phyloP scores from a whole-genome alignment of 495 filamentous ascomycete genomes.

The Penicillium salamii region DNA sequence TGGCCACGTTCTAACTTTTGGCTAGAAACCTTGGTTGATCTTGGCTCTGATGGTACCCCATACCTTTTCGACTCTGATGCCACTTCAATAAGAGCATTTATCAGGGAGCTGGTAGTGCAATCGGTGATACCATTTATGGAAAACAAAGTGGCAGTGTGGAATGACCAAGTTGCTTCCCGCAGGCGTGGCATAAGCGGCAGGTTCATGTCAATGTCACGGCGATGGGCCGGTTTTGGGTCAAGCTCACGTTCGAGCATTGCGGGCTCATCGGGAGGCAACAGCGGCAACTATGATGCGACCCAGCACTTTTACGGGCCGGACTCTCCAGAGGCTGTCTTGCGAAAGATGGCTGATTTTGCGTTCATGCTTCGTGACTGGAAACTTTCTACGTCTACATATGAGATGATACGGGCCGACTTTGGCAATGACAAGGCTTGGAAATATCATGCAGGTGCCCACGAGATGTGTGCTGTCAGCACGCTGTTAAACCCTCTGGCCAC shows the following conservation, averaged over 20 bases:
- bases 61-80: constrained; percentile 92
- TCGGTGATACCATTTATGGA: constrained; percentile 95
- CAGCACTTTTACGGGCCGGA: constrained; percentile 82
- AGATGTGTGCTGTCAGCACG: constrained; percentile 84
- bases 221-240: constrained; percentile 77
- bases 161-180: constrained; percentile 92
- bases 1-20: constrained; percentile 16
- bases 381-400: constrained; percentile 85
- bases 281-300: constrained; percentile 72
- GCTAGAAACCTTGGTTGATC: constrained; percentile 51
- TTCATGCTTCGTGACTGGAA: constrained; percentile 97
- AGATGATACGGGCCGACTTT: constrained; percentile 82
- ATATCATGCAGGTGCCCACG: constrained; percentile 87
- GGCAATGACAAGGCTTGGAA: constrained; percentile 95
- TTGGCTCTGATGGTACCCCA: constrained; percentile 62
- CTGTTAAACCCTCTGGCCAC: constrained; percentile 70
- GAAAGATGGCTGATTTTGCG: constrained; percentile 89
- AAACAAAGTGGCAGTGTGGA: constrained; percentile 83
- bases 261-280: constrained; percentile 37
- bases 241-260: constrained; percentile 43
- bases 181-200: constrained; percentile 82
- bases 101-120: constrained; percentile 90
- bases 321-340: constrained; percentile 81
- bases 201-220: constrained; percentile 87
- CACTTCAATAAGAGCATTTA: constrained; percentile 78